These are phyloP conservation scores for Venturia nashicola DNA, from an alignment of 2,329 filamentous ascomycete genomes.

Conservation along the genomic window DNA sequence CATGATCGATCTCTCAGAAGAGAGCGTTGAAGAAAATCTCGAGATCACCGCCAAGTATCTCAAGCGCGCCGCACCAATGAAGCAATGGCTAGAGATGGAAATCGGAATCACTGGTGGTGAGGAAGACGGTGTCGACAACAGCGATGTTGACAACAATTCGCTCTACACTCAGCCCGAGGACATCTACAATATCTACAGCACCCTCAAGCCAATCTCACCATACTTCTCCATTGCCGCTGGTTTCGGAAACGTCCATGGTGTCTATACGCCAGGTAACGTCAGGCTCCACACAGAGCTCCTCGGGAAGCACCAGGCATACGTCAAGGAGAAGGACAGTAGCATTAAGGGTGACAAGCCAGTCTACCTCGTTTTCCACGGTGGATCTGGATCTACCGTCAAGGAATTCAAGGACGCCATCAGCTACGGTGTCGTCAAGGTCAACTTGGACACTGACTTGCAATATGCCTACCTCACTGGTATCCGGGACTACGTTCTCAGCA, in stretches of 20 bases:
- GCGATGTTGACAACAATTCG: conserved; percentile 89
- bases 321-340: conserved; percentile 61
- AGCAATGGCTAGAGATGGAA: conserved; percentile 97
- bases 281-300: conserved; percentile 93
- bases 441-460: conserved; percentile 96
- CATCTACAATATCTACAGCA: conserved; percentile 82
- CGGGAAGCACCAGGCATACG: conserved; percentile 88
- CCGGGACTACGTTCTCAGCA: conserved; percentile 85
- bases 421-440: conserved; percentile 98
- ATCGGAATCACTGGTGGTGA: conserved; percentile 81
- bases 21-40: conserved; percentile 80
- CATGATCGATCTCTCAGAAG: conserved; percentile 94
- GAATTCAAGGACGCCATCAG: conserved; percentile 83
- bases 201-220: conserved; percentile 68
- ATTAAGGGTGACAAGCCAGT: conserved; percentile 76
- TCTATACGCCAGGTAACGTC: conserved; percentile 96
- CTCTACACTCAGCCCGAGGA: conserved; percentile 96
- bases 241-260: conserved; percentile 98
- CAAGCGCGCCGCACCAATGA: conserved; percentile 88
- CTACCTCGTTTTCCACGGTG: conserved; percentile 99
- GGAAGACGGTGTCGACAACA: conserved; percentile 98
- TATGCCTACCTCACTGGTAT: conserved; percentile 87
- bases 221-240: conserved; percentile 98
- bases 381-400: conserved; percentile 78
- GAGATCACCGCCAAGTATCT: conserved; percentile 85